A percentile compares a stretch with the other conserved stretches of the same genome.
Conservation (phyloP, 352 stramenopile species). For the Phytophthora cajani region DNA sequence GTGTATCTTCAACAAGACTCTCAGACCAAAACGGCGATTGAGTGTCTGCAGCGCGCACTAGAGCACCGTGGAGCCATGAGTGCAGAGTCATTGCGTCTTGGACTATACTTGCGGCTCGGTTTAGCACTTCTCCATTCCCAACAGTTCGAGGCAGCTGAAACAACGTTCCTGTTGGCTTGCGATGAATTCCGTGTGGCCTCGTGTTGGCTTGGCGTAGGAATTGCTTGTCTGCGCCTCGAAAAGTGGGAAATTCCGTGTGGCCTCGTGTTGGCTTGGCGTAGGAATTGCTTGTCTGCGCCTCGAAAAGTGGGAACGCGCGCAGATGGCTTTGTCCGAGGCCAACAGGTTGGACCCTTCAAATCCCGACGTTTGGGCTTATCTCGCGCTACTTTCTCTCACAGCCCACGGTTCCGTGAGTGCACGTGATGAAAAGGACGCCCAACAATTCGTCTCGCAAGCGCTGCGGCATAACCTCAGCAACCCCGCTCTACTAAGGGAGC, state of each 20-base stretch:
- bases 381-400: constrained; percentile 64
- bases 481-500: constrained; percentile 68
- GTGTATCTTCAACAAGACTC: constrained; percentile 54
- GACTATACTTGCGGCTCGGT: constrained; percentile 62
- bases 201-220: constrained; percentile 81
- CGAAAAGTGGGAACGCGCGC: constrained; percentile 62
- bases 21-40: constrained; percentile 46
- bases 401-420: constrained; percentile 23
- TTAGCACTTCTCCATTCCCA: constrained; percentile 70
- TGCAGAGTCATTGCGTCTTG: constrained; percentile 44
- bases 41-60: constrained; percentile 60
- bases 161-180: constrained; percentile 61
- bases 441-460: constrained; percentile 64
- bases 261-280: constrained; percentile 82
- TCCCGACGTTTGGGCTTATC: constrained; percentile 80
- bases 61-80: constrained; percentile 39
- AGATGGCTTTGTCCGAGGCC: constrained; percentile 73
- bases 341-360: constrained; percentile 76
- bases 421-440: constrained; percentile 53
- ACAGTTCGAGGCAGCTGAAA: constrained; percentile 62
- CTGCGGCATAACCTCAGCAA: constrained; percentile 70
- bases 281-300: constrained; percentile 74
- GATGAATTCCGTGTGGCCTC: constrained; percentile 75
- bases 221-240: constrained; percentile 72
- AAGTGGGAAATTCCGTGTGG: constrained; percentile 64